These are phyloP conservation scores for Globisporangium iwayamae DNA, from an alignment of 352 stramenopile species.

Conservation along the genomic window DNA sequence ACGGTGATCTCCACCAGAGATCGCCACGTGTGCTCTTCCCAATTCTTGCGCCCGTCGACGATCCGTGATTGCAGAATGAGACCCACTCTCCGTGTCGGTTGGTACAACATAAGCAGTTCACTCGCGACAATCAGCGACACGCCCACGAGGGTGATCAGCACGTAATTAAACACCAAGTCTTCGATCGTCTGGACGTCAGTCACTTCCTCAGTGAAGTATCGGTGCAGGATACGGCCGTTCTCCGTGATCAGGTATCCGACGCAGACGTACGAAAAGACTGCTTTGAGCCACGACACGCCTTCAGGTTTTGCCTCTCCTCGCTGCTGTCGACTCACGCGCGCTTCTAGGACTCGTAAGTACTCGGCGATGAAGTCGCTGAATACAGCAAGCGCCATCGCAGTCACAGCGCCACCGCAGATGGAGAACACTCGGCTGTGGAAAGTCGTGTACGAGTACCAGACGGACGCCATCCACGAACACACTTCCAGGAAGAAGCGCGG, in stretches of 20 bases:
- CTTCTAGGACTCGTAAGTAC: conserved; percentile 53
- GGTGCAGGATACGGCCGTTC: conserved; percentile 37
- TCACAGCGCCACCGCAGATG: conserved; percentile 36
- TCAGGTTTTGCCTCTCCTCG: conserved; percentile 23
- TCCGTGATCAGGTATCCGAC: conserved; percentile 66
- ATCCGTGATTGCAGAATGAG: conserved; percentile 71
- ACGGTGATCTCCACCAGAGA: conserved; percentile 60
- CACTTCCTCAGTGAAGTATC: conserved; percentile 38
- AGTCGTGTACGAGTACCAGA: conserved; percentile 65
- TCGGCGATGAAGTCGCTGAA: conserved; percentile 55
- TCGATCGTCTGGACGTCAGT: conserved; percentile 39
- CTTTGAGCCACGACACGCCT: conserved; percentile 65
- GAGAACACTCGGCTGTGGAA: conserved; percentile 47
- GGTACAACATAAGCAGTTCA: conserved; percentile 69
- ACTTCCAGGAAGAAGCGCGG: conserved; percentile 63
- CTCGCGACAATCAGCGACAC: conserved; percentile 75
- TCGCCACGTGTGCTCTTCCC: conserved; percentile 49
- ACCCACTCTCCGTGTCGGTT: conserved; percentile 48
- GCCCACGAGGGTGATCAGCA: conserved; percentile 71
- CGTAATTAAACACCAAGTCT: conserved; percentile 63
- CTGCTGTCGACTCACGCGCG: conserved; percentile 32
- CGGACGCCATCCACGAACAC: conserved; percentile 67
- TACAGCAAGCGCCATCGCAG: conserved; percentile 38
- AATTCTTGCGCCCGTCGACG: conserved; percentile 63
- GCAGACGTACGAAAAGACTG: conserved; percentile 55